These are phyloP conservation scores for Carex myosuroides DNA, from an alignment of 176 grass and related monocot species.

Conservation along the genomic window DNA sequence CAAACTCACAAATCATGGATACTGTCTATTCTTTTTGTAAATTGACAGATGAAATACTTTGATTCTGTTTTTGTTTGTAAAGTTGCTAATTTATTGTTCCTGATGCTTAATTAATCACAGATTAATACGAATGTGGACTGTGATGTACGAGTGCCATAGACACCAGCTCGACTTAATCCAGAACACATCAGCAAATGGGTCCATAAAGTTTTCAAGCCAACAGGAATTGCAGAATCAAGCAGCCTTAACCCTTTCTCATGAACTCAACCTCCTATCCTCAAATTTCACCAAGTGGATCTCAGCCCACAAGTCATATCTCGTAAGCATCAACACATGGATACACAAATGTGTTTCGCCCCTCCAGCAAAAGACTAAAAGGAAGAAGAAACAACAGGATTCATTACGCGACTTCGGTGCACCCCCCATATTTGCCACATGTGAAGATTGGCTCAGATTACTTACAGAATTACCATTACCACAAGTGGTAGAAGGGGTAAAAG, in stretches of 20 bases:
- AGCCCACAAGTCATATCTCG: constrained; percentile 71
- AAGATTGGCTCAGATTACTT: constrained; percentile 57
- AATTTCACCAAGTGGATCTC: constrained; percentile 82
- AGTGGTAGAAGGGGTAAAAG: constrained; percentile 59
- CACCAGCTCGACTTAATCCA: constrained; percentile 52
- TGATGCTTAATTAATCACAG: constrained; percentile 36
- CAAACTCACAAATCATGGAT: not conserved
- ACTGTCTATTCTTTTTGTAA: not conserved
- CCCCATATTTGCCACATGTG: constrained; percentile 78
- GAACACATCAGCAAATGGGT: constrained; percentile 39
- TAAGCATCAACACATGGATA: constrained; percentile 66
- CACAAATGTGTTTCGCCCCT: constrained; percentile 68
- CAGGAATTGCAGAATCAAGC: constrained; percentile 61
- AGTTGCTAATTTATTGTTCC: not conserved
- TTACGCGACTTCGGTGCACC: constrained; percentile 38
- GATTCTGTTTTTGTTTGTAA: not conserved
- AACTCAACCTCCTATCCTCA: constrained; percentile 63
- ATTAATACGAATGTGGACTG: constrained; percentile 73
- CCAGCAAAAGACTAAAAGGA: constrained; percentile 24
- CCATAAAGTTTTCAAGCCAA: constrained; percentile 43
- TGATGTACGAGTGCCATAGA: constrained; percentile 72
- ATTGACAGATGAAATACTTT: not conserved
- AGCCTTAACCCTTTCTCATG: constrained; percentile 49
- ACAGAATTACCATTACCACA: constrained; percentile 27
- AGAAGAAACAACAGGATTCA: constrained; percentile 20